Percentiles rank a stretch among this genome's conserved stretches.
phyloP scores from a whole-genome alignment of 1,284 basidiomycete genomes.

The Ganoderma multipileum region DNA sequence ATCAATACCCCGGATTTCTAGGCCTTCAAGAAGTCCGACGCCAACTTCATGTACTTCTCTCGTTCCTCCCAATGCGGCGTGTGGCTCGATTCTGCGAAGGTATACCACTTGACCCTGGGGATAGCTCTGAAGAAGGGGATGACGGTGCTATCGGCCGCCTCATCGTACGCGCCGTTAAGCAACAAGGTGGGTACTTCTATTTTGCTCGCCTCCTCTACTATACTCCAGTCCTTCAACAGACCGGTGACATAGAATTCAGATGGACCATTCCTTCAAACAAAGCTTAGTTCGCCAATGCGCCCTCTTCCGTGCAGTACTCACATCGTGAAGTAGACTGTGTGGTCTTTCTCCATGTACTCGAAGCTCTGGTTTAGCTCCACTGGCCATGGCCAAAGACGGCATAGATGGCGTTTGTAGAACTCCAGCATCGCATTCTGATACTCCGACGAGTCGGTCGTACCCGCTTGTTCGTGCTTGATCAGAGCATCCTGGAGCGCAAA shows the following conservation, averaged over 20 bases:
- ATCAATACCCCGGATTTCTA: background rate
- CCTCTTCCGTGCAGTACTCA: constrained; percentile 33
- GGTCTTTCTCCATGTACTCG: constrained; percentile 46
- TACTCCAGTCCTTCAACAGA: constrained; percentile 55
- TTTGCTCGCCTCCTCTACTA: constrained; percentile 50
- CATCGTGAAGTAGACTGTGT: constrained; percentile 59
- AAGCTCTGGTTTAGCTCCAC: constrained; percentile 38
- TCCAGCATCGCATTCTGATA: constrained; percentile 51
- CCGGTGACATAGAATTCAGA: constrained; percentile 58
- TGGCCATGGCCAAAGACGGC: constrained; percentile 54
- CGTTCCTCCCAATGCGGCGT: constrained; percentile 40
- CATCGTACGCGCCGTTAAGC: constrained; percentile 57
- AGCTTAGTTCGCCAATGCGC: background rate
- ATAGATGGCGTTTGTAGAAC: constrained; percentile 54
- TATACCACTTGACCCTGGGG: constrained; percentile 41
- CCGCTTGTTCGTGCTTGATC: constrained; percentile 53
- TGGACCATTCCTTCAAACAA: constrained; percentile 52
- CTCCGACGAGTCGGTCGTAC: constrained; percentile 51
- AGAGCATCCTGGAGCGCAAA: constrained; percentile 42
- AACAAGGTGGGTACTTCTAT: constrained; percentile 58
- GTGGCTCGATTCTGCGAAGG: constrained; percentile 38
- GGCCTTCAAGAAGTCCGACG: constrained; percentile 30
- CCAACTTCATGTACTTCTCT: constrained; percentile 33
- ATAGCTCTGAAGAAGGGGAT: constrained; percentile 53
- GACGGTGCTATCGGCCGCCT: constrained; percentile 53